Percentiles rank a stretch among this genome's conserved stretches.
These are phyloP conservation scores for Magnaporthiopsis poae DNA, from an alignment of 2,329 filamentous ascomycete species.

Conservation along the genomic window DNA sequence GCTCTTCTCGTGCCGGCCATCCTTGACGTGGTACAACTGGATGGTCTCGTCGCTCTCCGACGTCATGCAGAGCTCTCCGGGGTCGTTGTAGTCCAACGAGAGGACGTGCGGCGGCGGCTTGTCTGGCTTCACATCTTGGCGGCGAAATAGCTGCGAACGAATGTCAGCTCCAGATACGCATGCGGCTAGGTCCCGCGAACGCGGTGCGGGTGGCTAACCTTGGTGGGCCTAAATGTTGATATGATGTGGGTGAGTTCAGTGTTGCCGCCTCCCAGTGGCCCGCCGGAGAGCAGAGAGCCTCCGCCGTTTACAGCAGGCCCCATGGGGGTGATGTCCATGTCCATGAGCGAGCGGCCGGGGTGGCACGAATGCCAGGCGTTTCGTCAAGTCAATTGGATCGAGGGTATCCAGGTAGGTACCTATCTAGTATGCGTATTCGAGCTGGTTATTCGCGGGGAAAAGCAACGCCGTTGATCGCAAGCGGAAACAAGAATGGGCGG, in stretches of 20 bases:
- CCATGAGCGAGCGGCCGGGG: constrained; percentile 34
- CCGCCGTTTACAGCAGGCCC: background rate
- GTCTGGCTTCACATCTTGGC: constrained; percentile 43
- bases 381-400: too few relatives aligned
- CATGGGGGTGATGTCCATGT: constrained; percentile 31
- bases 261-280: constrained; percentile 36
- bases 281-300: constrained; percentile 21
- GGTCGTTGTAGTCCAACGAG: constrained; percentile 92
- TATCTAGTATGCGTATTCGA: too few relatives aligned
- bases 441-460: too few relatives aligned
- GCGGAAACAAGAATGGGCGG: background rate
- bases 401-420: too few relatives aligned
- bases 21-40: constrained; percentile 87
- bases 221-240: constrained; percentile 65
- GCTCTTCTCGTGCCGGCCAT: constrained; percentile 80
- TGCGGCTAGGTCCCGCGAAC: background rate
- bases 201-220: constrained; percentile 41
- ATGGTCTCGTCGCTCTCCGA: constrained; percentile 90
- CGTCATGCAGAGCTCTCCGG: constrained; percentile 82
- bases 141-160: constrained; percentile 43
- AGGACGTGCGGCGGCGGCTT: constrained; percentile 57
- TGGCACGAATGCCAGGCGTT: background rate
- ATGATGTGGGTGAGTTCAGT: constrained; percentile 72
- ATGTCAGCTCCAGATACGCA: background rate
- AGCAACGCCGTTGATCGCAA: background rate